Evolutionary conservation across 495 filamentous ascomycete genomes (phyloP), one percentile per base, ranked within the genome.

Genomic region (Parathielavia hyrcaniae): DNA sequence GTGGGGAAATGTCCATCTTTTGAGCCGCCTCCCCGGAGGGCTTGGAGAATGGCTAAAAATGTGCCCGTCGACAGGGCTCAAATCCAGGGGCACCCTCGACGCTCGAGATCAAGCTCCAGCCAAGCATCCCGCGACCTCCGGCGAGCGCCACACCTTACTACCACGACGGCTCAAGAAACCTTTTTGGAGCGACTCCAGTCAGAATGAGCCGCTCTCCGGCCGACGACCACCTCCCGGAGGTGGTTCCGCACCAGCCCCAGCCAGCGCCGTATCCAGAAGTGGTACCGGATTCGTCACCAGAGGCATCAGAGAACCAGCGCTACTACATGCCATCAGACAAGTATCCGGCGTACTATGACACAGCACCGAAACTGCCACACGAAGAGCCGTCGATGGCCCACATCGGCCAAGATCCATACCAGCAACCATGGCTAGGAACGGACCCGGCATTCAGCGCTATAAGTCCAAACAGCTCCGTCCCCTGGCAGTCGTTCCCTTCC

Each of bases 181-280:
- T 20, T 14, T 13, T 45, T 55, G 35, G n/a, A n/a, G n/a, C n/a
- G n/a, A 34, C 23, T 10, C 14, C 4, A 13, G 9, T 51, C 46
- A 53, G 50, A 0, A 69, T 66, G 66, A 61, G 60, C 12, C 55
- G 43, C 17, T 6, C 26, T 3, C 53, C 38, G 23, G 22, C 60
- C 17, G 64, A 65, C 45, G 64, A 67, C 14, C 41, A 65, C 61
- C 61, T 64, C 41, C 67, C 67, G 14, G 67, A 69, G 67, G 67
- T 66, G 14, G 57, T 59, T 8, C 22, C 23, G 11, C 26, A 57
- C 12, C 53, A 26, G 34, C 54, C 30, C 1, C 30, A 35, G 13
- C 39, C 58, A 10, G n/a, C 41, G 12, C n/a, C 52, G 6, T 26
- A 61, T 1, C 63, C 66, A 11, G 55, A 63, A 41, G 61, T 63